Conservation (phyloP, 805 yeast species). For the Huiozyma naganishii region DNA sequence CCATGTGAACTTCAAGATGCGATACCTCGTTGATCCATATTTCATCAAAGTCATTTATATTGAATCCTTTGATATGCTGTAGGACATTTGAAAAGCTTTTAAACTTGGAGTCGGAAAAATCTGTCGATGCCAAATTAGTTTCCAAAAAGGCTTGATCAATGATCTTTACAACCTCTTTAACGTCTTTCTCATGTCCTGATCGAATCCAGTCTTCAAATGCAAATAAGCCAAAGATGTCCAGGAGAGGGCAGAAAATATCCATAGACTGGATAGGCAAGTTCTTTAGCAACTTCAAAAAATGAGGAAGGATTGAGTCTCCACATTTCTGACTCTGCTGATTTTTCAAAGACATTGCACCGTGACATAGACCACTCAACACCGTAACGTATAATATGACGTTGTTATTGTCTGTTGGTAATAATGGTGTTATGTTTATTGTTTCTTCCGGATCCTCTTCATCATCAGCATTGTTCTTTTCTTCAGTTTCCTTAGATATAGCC, state of each 20-base stretch:
- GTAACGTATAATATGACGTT: constrained; percentile 18
- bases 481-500: constrained; percentile 3
- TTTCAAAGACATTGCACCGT: constrained; percentile 18
- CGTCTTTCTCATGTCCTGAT: constrained; percentile 15
- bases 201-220: constrained; percentile 24
- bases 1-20: constrained; percentile 13
- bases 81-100: constrained; percentile 12
- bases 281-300: constrained; percentile 14
- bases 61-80: constrained; percentile 12
- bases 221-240: constrained; percentile 19
- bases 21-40: constrained; percentile 17
- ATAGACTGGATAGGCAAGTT: constrained; percentile 17
- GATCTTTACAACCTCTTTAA: constrained; percentile 11
- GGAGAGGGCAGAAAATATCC: constrained; percentile 13
- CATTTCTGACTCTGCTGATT: constrained; percentile 15
- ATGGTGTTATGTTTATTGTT: constrained; percentile 6
- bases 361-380: constrained; percentile 21
- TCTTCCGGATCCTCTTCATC: constrained; percentile 5
- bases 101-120: constrained; percentile 3
- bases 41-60: constrained; percentile 16
- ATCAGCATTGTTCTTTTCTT: constrained; percentile 2
- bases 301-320: constrained; percentile 16
- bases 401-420: constrained; percentile 16
- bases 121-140: constrained; percentile 7
- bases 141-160: constrained; percentile 17